These are phyloP conservation scores for Phycomyces nitens DNA, from an alignment of 192 early-diverging fungal species.

Conservation along the genomic window DNA sequence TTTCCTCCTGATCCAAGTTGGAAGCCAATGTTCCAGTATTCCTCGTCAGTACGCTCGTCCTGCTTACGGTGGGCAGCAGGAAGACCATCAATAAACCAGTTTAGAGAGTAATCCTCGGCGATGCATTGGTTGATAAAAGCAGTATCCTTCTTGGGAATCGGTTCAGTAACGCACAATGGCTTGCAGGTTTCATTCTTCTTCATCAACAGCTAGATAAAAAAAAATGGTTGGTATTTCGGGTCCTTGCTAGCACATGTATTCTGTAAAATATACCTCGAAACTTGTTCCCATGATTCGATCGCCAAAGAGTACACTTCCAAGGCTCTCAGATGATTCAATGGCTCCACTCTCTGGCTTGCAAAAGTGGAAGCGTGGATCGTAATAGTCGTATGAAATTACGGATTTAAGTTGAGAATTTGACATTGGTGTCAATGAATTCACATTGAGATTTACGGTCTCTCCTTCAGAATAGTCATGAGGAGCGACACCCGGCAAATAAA, in stretches of 20 bases:
- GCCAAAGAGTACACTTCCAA: slow-evolving; percentile 95
- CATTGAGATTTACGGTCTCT: slow-evolving; percentile 69
- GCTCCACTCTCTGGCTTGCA: slow-evolving; percentile 70
- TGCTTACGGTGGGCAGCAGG: slow-evolving; percentile 69
- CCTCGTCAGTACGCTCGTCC: slow-evolving; percentile 44
- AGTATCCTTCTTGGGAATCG: slow-evolving; percentile 65
- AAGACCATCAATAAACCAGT: slow-evolving; percentile 93
- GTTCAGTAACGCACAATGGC: slow-evolving; percentile 54
- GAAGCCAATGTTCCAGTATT: slow-evolving; percentile 79
- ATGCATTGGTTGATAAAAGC: slow-evolving; percentile 87
- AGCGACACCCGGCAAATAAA: slow-evolving; percentile 94
- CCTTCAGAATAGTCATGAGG: slow-evolving; percentile 77
- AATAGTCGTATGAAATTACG: slow-evolving; percentile 85
- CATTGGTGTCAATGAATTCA: slow-evolving; percentile 86
- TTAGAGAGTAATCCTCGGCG: slow-evolving; percentile 70
- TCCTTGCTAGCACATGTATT: neutral
- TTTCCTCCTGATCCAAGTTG: slow-evolving; percentile 54
- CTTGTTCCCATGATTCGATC: slow-evolving; percentile 85
- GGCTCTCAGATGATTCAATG: slow-evolving; percentile 67
- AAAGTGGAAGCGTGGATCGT: slow-evolving; percentile 84
- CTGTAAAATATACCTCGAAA: slow-evolving; percentile 57
- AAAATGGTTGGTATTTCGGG: neutral
- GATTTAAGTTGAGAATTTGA: slow-evolving; percentile 64
- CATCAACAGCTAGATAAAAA: slow-evolving; percentile 59
- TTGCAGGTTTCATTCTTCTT: slow-evolving; percentile 53